These are phyloP conservation scores for Aspergillus sp. DNA, from an alignment of 2,329 filamentous ascomycete species.

Conservation along the genomic window DNA sequence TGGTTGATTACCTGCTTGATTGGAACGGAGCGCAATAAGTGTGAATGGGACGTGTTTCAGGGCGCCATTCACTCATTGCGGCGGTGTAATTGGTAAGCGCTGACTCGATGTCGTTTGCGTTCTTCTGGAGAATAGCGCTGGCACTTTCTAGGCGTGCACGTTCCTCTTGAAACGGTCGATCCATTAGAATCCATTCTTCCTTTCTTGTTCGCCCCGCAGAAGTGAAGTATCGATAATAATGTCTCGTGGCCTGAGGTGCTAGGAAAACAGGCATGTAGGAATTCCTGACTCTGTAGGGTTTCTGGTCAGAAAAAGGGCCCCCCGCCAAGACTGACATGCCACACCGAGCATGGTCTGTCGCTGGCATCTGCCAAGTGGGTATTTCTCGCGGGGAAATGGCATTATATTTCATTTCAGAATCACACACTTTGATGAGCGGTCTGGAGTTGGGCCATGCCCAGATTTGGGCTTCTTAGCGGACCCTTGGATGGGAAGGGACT, in stretches of 20 bases:
- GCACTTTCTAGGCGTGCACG: background rate
- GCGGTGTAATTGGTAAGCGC: background rate
- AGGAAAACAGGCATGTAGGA: background rate
- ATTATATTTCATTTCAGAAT: background rate
- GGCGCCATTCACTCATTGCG: background rate
- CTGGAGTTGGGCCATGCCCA: background rate
- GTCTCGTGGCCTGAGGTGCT: background rate
- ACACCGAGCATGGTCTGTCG: background rate
- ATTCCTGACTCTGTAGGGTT: background rate
- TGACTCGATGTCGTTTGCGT: background rate
- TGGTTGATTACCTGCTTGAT: background rate
- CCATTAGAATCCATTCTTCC: background rate
- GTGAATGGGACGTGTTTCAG: background rate
- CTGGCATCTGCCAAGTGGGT: background rate
- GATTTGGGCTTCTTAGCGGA: background rate
- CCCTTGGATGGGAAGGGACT: too few species aligned
- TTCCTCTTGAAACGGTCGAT: background rate
- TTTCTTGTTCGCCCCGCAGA: background rate
- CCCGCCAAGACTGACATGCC: background rate
- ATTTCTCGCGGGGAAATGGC: background rate
- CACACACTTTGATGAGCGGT: background rate
- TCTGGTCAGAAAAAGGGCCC: background rate
- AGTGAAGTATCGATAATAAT: background rate
- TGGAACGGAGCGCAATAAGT: background rate
- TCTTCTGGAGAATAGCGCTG: background rate